Percentiles rank a stretch among this genome's conserved stretches.
Conservation (phyloP, 768 basidiomycete genomes). For the Dictyophora rubrovolvata region DNA sequence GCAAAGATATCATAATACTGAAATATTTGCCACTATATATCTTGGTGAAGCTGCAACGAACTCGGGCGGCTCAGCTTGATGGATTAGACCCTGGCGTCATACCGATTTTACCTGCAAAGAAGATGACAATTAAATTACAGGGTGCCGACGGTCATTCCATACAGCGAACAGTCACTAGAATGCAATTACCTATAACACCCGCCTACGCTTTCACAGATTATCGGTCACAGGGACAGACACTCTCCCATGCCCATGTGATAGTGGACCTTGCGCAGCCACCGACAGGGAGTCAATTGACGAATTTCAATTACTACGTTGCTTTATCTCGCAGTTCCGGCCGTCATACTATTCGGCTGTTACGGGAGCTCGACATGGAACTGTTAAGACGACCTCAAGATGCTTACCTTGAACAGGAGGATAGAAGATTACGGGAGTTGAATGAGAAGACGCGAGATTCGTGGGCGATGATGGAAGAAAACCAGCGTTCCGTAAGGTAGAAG, state of each 20-base stretch:
- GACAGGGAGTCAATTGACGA: conserved; percentile 3
- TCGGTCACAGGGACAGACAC: conserved; percentile 32
- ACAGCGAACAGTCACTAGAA: conserved; percentile 12
- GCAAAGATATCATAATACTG: conserved; percentile 14
- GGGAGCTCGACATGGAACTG: conserved; percentile 20
- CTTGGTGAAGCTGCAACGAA: conserved; percentile 23
- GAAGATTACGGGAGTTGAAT: too few relatives aligned
- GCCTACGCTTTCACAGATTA: conserved; percentile 37
- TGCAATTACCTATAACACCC: conserved; percentile 25
- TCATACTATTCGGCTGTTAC: conserved; percentile 19
- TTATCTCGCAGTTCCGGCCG: conserved; percentile 18
- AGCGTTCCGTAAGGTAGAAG: too few relatives aligned
- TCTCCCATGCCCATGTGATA: conserved; percentile 23
- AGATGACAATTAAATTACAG: conserved; percentile 12
- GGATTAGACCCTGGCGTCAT: conserved; percentile 22
- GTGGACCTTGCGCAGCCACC: conserved; percentile 31
- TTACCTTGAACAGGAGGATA: too few relatives aligned
- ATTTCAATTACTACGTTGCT: too few relatives aligned
- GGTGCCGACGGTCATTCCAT: conserved; percentile 2
- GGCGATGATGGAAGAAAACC: too few relatives aligned
- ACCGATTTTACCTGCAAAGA: conserved; percentile 20
- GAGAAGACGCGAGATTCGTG: too few relatives aligned
- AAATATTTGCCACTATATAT: conserved; percentile 22
- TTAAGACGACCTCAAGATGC: conserved; percentile 16
- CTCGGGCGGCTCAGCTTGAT: conserved; percentile 16